Conservation (phyloP, 202 grass and related monocot species). For the Zizania palustris region DNA sequence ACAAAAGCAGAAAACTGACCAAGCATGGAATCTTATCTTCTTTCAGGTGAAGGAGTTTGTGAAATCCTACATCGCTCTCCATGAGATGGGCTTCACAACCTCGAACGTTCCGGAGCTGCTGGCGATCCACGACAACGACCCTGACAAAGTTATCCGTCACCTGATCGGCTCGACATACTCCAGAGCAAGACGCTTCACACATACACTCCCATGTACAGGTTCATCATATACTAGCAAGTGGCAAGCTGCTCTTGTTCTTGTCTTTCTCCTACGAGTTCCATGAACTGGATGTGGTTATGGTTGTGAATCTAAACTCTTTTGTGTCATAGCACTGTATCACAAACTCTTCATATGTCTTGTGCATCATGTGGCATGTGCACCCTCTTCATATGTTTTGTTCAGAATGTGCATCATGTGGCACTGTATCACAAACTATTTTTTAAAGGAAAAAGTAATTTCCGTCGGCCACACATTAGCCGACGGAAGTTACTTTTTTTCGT, state of each 20-base stretch:
- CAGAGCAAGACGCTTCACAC: not conserved
- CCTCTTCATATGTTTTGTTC: too few relatives aligned
- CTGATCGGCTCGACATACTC: slow-evolving; percentile 64
- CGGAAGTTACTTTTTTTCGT: too few relatives aligned
- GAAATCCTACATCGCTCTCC: slow-evolving; percentile 85
- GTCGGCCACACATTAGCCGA: too few relatives aligned
- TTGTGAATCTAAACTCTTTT: not conserved
- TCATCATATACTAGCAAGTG: slow-evolving; percentile 16
- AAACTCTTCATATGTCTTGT: too few relatives aligned
- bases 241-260: not conserved
- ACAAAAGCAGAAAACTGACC: not conserved
- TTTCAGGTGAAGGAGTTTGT: slow-evolving; percentile 94
- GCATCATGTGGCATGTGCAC: too few relatives aligned
- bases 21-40: slow-evolving; percentile 12
- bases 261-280: not conserved
- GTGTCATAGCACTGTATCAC: too few relatives aligned
- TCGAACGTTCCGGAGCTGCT: slow-evolving; percentile 79
- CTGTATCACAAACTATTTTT: too few relatives aligned
- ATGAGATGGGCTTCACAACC: slow-evolving; percentile 94
- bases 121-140: slow-evolving; percentile 91
- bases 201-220: slow-evolving; percentile 32
- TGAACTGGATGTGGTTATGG: not conserved
- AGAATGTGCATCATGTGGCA: too few relatives aligned
- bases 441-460: too few relatives aligned
- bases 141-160: slow-evolving; percentile 80